These are phyloP conservation scores for Sindora glabra DNA, from an alignment of 306 rosid genomes.

Conservation along the genomic window DNA sequence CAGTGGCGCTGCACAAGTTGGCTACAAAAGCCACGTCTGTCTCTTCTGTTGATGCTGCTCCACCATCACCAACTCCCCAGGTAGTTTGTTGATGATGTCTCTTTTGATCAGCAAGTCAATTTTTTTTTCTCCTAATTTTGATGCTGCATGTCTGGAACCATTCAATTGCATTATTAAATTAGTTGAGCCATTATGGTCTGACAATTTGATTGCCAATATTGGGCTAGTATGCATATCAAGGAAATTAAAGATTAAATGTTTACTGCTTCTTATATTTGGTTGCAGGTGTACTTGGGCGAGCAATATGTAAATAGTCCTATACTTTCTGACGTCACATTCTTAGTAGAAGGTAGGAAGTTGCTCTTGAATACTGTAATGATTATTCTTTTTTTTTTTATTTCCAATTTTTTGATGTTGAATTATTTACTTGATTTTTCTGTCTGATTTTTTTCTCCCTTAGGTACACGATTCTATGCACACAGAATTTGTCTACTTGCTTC, in stretches of 20 bases:
- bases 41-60: too few species aligned
- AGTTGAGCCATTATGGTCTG: background rate
- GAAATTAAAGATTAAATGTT: background rate
- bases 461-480: conserved; percentile 84
- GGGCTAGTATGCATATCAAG: background rate
- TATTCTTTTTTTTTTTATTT: background rate
- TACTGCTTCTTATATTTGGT: background rate
- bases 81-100: conserved; percentile 21
- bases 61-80: conserved; percentile 84
- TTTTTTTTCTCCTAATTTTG: background rate
- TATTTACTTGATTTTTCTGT: background rate
- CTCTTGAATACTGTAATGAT: background rate
- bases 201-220: background rate
- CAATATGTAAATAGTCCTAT: conserved; percentile 71
- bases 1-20: conserved; percentile 74
- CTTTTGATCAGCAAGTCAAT: background rate
- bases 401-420: background rate
- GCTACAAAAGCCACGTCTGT: too few species aligned
- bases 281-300: conserved; percentile 93
- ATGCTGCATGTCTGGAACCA: background rate
- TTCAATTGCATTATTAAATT: background rate
- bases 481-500: conserved; percentile 94
- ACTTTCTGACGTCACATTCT: conserved; percentile 68
- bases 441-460: conserved; percentile 27
- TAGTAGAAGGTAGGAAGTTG: conserved; percentile 62